Percentiles rank a stretch among this genome's conserved stretches.
These are phyloP conservation scores for Angophora floribunda DNA, from an alignment of 345 rosid species.

Conservation along the genomic window DNA sequence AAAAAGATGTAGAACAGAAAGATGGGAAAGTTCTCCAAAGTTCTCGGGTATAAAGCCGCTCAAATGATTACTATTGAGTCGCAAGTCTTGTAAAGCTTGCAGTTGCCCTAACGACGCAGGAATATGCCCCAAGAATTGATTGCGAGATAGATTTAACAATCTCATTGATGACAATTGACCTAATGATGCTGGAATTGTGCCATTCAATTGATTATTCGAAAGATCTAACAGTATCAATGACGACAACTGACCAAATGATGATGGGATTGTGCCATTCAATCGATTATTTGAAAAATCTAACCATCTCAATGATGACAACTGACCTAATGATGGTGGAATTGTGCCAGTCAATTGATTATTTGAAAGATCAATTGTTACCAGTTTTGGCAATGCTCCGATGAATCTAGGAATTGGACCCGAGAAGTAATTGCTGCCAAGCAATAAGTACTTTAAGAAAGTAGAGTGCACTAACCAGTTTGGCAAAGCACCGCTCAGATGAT, in stretches of 20 bases:
- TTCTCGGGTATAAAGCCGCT: not conserved
- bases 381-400: not conserved
- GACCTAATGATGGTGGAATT: not conserved
- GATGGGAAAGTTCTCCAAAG: not conserved
- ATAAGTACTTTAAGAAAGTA: not conserved
- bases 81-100: not conserved
- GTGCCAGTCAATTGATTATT: not conserved
- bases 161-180: not conserved
- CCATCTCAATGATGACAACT: not conserved
- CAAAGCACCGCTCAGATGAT: not conserved
- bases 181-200: not conserved
- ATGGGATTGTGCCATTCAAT: not conserved
- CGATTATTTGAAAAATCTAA: not conserved
- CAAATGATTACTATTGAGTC: not conserved
- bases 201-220: not conserved
- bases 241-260: not conserved
- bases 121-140: not conserved
- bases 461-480: not conserved
- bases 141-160: not conserved
- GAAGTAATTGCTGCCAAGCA: not conserved
- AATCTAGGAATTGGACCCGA: not conserved
- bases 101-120: not conserved
- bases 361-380: not conserved
- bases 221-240: not conserved
- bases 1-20: not conserved